A percentile compares a stretch with the other conserved stretches of the same genome.
Conservation (phyloP, 305 asterid genomes). For the Solanum hybrid region DNA sequence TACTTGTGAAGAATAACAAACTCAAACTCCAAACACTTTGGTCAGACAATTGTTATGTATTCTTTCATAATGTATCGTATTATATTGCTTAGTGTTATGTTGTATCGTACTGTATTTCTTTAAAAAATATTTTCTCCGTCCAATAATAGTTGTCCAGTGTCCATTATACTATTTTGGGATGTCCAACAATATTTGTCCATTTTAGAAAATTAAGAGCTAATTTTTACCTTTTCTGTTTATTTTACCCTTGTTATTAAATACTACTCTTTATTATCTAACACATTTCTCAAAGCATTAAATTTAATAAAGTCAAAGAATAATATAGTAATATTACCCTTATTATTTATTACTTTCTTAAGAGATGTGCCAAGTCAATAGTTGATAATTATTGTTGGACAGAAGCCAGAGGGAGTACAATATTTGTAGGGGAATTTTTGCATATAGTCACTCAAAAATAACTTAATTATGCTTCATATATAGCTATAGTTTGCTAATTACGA, state of each 20-base stretch:
- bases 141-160: not conserved
- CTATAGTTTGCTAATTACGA: too few species aligned
- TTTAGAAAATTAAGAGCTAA: too few species aligned
- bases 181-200: not conserved
- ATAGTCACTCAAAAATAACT: too few species aligned
- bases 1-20: not conserved
- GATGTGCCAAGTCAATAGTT: not conserved
- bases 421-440: not conserved
- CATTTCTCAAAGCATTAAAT: not conserved
- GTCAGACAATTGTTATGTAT: not conserved
- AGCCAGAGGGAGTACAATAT: not conserved
- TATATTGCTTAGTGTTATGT: not conserved
- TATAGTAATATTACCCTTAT: too few species aligned
- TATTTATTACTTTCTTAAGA: too few species aligned
- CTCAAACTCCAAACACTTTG: not conserved
- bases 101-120: not conserved
- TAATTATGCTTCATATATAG: not conserved
- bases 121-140: too few species aligned
- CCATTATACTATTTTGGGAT: not conserved
- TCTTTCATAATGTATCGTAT: not conserved
- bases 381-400: not conserved
- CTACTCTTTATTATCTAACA: too few species aligned
- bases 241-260: not conserved
- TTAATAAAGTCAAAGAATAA: too few species aligned
- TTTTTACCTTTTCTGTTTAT: too few species aligned